Conservation (phyloP, 2,329 filamentous ascomycete species). For the Pseudogymnoascus sp. region DNA sequence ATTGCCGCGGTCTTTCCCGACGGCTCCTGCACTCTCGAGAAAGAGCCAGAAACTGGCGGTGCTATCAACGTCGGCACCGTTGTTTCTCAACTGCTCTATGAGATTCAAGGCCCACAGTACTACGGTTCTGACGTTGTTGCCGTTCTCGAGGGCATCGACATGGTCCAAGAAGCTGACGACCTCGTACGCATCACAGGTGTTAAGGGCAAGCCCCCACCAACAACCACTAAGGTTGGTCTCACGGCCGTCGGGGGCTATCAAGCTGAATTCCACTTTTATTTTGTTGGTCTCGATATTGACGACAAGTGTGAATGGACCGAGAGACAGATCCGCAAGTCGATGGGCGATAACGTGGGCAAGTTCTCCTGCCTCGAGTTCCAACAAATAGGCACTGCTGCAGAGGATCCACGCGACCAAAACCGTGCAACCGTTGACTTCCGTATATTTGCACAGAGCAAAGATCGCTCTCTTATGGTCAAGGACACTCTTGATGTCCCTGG, state of each 20-base stretch:
- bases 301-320: conserved; percentile 41
- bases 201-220: conserved; percentile 30
- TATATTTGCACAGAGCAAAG: conserved; percentile 41
- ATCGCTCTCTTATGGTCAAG: conserved; percentile 27
- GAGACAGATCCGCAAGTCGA: conserved; percentile 32
- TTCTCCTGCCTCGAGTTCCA: conserved; percentile 32
- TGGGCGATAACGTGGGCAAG: conserved; percentile 26
- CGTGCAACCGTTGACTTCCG: conserved; percentile 44
- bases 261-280: conserved; percentile 40
- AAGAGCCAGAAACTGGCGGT: conserved; percentile 15
- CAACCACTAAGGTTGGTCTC: conserved; percentile 38
- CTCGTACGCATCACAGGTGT: conserved; percentile 25
- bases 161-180: conserved; percentile 38
- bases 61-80: conserved; percentile 25
- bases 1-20: conserved; percentile 14
- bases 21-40: conserved; percentile 13
- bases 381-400: conserved; percentile 33
- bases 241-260: conserved; percentile 41
- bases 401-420: conserved; percentile 39
- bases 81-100: conserved; percentile 33
- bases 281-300: conserved; percentile 38
- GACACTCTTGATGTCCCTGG: conserved; percentile 13
- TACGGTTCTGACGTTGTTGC: conserved; percentile 33
- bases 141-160: conserved; percentile 30
- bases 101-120: conserved; percentile 35